Percentiles rank a stretch among this genome's conserved stretches.
These are phyloP conservation scores for Carex scoparia DNA, from an alignment of 176 grass and related monocot species.

Conservation along the genomic window DNA sequence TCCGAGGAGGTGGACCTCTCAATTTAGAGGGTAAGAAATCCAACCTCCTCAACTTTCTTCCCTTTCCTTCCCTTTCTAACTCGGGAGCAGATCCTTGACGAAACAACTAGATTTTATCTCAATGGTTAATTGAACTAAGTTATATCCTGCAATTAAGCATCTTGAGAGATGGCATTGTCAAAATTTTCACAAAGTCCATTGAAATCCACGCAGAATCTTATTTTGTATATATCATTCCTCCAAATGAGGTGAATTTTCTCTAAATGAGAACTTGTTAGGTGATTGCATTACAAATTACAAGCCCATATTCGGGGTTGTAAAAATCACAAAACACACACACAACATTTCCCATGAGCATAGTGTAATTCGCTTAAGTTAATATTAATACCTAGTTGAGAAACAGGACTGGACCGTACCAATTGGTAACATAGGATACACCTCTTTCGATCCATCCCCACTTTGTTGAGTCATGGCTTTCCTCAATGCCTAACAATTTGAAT, in stretches of 20 bases:
- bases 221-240: background rate
- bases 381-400: conserved; percentile 75
- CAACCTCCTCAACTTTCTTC: no score
- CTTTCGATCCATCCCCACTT: conserved; percentile 16
- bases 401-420: conserved; percentile 71
- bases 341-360: no score
- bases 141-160: background rate
- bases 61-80: no score
- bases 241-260: background rate
- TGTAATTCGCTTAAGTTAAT: background rate
- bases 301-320: background rate
- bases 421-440: conserved; percentile 56
- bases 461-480: conserved; percentile 44
- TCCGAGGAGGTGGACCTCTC: no score
- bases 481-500: conserved; percentile 40
- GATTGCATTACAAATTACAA: background rate
- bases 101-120: no score
- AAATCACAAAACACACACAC: no score
- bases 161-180: no score
- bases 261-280: background rate
- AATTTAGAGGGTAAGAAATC: no score
- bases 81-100: background rate
- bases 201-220: background rate
- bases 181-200: background rate
- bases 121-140: background rate